Base-by-base conservation (phyloP, 1,284 basidiomycete species). In the Irpex sp. region DNA sequence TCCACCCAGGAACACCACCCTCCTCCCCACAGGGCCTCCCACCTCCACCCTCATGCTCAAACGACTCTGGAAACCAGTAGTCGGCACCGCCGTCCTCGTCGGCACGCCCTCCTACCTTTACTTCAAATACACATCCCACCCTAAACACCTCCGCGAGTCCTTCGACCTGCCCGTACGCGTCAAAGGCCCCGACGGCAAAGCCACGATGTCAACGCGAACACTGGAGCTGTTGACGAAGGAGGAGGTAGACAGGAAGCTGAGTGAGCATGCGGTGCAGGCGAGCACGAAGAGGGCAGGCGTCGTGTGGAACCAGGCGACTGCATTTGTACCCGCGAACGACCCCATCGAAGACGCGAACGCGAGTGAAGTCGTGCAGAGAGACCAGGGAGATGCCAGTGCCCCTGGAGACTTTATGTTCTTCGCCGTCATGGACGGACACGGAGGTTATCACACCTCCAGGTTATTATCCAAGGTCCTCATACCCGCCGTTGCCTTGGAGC, bases 391-490 rank as follows among this genome's bases (percentile, higher is more conserved):
- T 66, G 76, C 80, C 17, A 78, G 81, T 3, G 78, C 79, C 0
- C 81, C 85, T 9, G 89, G 90, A 8, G 91, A 93, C 71, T 83
- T 91, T 66, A 79, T 93, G 57, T 91, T 97, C 75, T 95, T 94
- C 69, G 81, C 92, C 1, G 89, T 97, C 33, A 90, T 96, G 85
- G 97, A 99, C 72, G 97, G 97, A 1, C 97, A 99, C 73, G 83
- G 87, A 1, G 97, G 95, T 1, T 82, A 72, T 66, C 84, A 94
- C 62, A 99, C 97, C 1, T 95, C 93, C 4, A 84, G 87, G 62
- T 81, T 98, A 35, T 87, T 99, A 36, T 89, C 92, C 1, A 89
- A 90, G 60, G 85, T 92, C 47, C 85, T 99, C 63, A 93, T 98
- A 65, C 93, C 93, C 37, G 91, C 93, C 9, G 88, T 98, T 57